Conservation (phyloP, 352 stramenopile species). For the Pythium volutum region DNA sequence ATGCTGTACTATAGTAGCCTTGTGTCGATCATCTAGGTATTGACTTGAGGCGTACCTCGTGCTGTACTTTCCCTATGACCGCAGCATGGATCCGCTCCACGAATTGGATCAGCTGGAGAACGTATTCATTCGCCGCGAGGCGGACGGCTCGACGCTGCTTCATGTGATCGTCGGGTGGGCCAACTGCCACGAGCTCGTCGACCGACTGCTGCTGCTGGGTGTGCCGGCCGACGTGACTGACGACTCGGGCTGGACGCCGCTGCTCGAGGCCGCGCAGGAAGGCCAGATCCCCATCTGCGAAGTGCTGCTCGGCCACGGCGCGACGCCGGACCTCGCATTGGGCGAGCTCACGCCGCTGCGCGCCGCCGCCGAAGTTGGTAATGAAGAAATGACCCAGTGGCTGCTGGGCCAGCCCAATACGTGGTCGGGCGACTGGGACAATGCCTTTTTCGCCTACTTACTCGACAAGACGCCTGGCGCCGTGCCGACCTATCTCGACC, state of each 20-base stretch:
- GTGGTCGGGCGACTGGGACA: conserved; percentile 40
- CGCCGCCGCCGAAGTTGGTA: conserved; percentile 50
- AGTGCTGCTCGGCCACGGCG: conserved; percentile 40
- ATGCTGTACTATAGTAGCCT: not conserved
- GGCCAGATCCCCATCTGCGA: conserved; percentile 49
- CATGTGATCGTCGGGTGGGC: conserved; percentile 55
- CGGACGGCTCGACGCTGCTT: conserved; percentile 52
- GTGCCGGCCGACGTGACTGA: conserved; percentile 39
- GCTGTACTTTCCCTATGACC: too few relatives aligned
- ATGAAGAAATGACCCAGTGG: conserved; percentile 52
- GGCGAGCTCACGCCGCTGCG: conserved; percentile 43
- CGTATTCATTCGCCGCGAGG: conserved; percentile 30
- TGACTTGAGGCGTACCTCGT: too few relatives aligned
- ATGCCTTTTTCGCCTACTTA: conserved; percentile 49
- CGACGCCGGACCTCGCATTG: conserved; percentile 36
- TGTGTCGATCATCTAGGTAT: not conserved
- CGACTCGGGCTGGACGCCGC: conserved; percentile 48
- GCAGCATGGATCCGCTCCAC: conserved; percentile 4
- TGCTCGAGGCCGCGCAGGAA: conserved; percentile 62
- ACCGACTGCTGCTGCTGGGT: conserved; percentile 36
- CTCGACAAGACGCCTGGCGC: conserved; percentile 47
- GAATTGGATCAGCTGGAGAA: conserved; percentile 31
- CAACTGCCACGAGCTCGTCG: conserved; percentile 50
- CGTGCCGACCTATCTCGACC: conserved; percentile 44
- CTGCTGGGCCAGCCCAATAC: conserved; percentile 38